Percentiles rank a stretch among this genome's conserved stretches.
Evolutionary conservation across 2,329 filamentous ascomycete species (phyloP).

Genomic region (Pseudogymnoascus sp.): DNA sequence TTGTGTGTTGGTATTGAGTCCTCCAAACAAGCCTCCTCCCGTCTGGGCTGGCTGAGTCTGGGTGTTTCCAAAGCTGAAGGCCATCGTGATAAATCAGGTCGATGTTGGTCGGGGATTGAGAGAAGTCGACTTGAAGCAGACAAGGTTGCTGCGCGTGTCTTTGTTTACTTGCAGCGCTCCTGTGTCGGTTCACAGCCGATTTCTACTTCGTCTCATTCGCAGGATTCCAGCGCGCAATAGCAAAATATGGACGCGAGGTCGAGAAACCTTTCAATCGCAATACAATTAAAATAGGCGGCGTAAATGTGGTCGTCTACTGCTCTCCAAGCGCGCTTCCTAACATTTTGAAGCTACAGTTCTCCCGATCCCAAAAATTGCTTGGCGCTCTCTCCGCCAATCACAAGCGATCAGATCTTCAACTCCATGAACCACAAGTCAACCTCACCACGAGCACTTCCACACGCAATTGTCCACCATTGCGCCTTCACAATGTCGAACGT

Average conservation of each 20-base stretch:
- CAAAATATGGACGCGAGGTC: background rate
- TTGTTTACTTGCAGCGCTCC: background rate
- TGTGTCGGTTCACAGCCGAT: background rate
- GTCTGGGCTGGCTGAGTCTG: conserved; percentile 9
- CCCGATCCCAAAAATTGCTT: conserved; percentile 9
- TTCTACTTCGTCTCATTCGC: background rate
- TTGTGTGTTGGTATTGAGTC: conserved; percentile 1
- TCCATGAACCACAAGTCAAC: conserved; percentile 9
- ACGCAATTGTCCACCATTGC: conserved; percentile 17
- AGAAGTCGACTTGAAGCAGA: background rate
- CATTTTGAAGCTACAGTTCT: conserved; percentile 9
- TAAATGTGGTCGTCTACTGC: background rate
- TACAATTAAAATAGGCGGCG: background rate
- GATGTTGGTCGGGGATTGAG: background rate
- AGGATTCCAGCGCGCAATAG: background rate
- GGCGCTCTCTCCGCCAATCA: conserved; percentile 6
- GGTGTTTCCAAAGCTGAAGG: conserved; percentile 6
- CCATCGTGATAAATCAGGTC: conserved; percentile 3
- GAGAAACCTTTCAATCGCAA: background rate
- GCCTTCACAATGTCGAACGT: conserved; percentile 28
- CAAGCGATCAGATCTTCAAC: conserved; percentile 8
- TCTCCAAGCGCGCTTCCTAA: conserved; percentile 3
- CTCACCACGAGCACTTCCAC: background rate
- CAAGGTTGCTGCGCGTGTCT: conserved; percentile 4
- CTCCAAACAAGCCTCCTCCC: conserved; percentile 17